phyloP scores from a whole-genome alignment of 176 grass and related monocot species.

The Tillandsia fasciculata region DNA sequence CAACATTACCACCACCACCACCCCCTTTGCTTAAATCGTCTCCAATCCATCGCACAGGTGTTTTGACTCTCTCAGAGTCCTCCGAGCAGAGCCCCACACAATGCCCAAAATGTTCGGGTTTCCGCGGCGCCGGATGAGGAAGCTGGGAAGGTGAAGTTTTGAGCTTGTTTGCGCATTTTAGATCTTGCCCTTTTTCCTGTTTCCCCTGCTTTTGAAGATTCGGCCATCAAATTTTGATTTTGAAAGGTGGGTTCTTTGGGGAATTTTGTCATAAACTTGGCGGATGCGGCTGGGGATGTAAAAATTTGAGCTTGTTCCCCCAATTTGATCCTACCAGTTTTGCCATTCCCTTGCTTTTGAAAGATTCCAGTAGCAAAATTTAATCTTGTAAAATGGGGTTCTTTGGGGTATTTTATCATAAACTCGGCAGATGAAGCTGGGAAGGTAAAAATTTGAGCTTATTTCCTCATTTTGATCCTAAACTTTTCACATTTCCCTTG shows the following conservation, averaged over 20 bases:
- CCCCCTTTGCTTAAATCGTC: neutral
- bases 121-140: constrained; percentile 63
- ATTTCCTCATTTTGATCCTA: neutral
- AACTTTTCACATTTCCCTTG: neutral
- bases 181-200: neutral
- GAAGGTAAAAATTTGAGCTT: constrained; percentile 42
- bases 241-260: neutral
- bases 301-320: neutral
- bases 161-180: constrained; percentile 6
- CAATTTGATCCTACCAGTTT: neutral
- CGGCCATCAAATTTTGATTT: neutral
- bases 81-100: constrained; percentile 7
- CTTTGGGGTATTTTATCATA: too few relatives aligned
- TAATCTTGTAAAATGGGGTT: too few relatives aligned
- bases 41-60: neutral
- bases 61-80: constrained; percentile 25
- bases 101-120: constrained; percentile 99
- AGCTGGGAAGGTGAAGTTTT: constrained; percentile 61
- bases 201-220: neutral
- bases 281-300: too few relatives aligned
- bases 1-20: too few relatives aligned
- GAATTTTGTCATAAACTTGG: too few relatives aligned
- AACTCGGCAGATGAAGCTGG: constrained; percentile 60
- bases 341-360: too few relatives aligned
- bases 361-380: too few relatives aligned